phyloP scores from a whole-genome alignment of 2,329 filamentous ascomycete species.

The Apiospora marii region DNA sequence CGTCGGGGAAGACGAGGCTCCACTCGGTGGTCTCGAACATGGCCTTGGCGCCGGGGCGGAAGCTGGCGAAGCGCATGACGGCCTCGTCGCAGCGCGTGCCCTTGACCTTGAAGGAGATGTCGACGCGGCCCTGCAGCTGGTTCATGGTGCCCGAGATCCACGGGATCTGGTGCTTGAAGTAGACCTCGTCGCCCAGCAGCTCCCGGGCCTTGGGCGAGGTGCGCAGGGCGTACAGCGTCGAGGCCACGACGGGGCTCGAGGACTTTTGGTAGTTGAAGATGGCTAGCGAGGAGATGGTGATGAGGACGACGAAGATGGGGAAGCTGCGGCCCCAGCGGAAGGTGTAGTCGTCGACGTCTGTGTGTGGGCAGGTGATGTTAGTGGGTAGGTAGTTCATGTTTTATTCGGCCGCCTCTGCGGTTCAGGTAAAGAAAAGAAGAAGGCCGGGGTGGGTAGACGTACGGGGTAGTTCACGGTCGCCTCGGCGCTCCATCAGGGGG shows the following conservation, averaged over 20 bases:
- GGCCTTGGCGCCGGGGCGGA: slow-evolving; percentile 65
- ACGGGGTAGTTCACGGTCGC: slow-evolving; percentile 74
- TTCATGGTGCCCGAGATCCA: slow-evolving; percentile 91
- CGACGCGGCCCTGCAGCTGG: slow-evolving; percentile 88
- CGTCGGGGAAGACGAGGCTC: slow-evolving; percentile 76
- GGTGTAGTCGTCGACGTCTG: slow-evolving; percentile 52
- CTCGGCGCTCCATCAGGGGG: slow-evolving; percentile 69
- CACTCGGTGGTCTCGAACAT: slow-evolving; percentile 90
- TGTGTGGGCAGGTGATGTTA: background rate
- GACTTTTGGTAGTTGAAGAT: slow-evolving; percentile 99
- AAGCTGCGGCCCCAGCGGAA: slow-evolving; percentile 76
- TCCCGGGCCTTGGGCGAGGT: slow-evolving; percentile 78
- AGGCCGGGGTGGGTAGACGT: slow-evolving; percentile 27
- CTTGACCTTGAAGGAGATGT: slow-evolving; percentile 87
- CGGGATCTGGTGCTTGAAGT: slow-evolving; percentile 79
- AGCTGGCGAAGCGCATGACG: slow-evolving; percentile 82
- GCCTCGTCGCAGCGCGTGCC: slow-evolving; percentile 70
- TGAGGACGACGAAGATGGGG: slow-evolving; percentile 79
- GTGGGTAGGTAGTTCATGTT: background rate
- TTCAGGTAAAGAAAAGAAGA: slow-evolving; percentile 11
- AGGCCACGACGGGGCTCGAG: slow-evolving; percentile 84
- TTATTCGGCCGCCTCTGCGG: too few relatives aligned
- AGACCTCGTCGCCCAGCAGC: slow-evolving; percentile 85
- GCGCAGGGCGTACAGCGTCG: slow-evolving; percentile 90
- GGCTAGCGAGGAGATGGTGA: slow-evolving; percentile 76